Base-by-base conservation (phyloP, 2,329 filamentous ascomycete genomes). In the Sordariomycetes sp. region DNA sequence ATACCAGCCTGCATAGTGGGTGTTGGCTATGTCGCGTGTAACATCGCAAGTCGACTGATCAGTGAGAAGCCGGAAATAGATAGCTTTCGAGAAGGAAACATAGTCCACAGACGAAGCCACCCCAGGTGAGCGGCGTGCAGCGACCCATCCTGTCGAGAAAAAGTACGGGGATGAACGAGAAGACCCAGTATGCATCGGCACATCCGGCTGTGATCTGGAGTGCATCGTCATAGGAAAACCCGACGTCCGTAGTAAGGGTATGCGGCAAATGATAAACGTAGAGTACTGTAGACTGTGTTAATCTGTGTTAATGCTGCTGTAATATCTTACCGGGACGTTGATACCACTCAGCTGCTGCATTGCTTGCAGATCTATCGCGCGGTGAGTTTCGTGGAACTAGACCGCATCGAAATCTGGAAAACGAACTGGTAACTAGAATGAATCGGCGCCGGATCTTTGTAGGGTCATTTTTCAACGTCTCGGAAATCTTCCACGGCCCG, bases 41-140 rank as follows among this genome's bases (percentile, higher is more conserved):
- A 3, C 4, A 8, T 32, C 28, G 28, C 8, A 32, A 32, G 28
- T 32, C 28, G 28, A 3, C 28, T 73, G 1, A 80, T 68, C 0
- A 3, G 8, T 53, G 51, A 17, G n/a, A 53, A 53, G 51, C 74
- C 75, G 1, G 76, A 77, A 0, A 81, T 80, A 51, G 86, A 86
- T 17, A 89, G 62, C 87, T 87, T 1, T 75, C 73, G 24, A 85
- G 67, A 65, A 86, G 71, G 76, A 82, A 81, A 59, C 76, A 79
- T n/a, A 80, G 62, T 59, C 74, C 73, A 62, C 82, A 80, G 8
- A 72, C 72, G 15, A 68, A 60, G 3, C 70, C 72, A 20, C 75
- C 74, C 28, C 67, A 69, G 28, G 78, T 69, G 59, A 76, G 73
- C 7, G 77, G 63, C 63, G 58, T 67, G 57, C 60, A 67, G 59